Evolutionary conservation across 2,329 filamentous ascomycete genomes (phyloP), one percentile per base, ranked within the genome.

Genomic region (Colletotrichum coccodes): DNA sequence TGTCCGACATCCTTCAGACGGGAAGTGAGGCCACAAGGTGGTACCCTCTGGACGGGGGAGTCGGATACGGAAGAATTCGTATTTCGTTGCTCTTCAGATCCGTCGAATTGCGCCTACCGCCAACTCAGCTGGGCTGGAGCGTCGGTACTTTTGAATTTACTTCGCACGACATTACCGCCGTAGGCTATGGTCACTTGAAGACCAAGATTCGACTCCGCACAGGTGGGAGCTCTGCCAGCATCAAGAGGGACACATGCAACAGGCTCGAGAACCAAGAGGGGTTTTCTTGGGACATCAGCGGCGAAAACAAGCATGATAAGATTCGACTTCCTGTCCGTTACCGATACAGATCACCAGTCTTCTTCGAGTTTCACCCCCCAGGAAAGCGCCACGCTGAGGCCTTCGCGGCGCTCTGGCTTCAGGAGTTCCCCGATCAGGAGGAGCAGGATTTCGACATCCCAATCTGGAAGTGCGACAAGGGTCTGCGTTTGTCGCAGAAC

Each of bases 21-120:
- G 92, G 90, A 72, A 97, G 94, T 50, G 94, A 98, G 78, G 83
- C 91, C 62, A 97, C 94, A 3, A 86, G 94, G 68, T 98, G 95
- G 94, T 98, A 98, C 78, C 95, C 96, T n/a, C 87, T 99, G 0
- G 95, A 97, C 76, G 96, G 95, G 26, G 96, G 96, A 12, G 91
- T 98, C 71, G 93, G 96, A 0, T 98, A 96, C 72, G 96, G 96
- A 44, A 92, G 95, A 8, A 87, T 97, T 68, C 91, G 95, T 46
- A 92, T 99, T 72, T 97, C 94, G 0, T 81, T 98, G 3, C 86
- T 98, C 3, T 97, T 98, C 88, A 91, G 95, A 32, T 95, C 93
- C 32, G 89, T 98, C 49, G 95, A 97, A 78, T 92, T 95, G 60
- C 90, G 90, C 52, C 85, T 98, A 1, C 95, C 95, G n/a, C 92